Conservation (phyloP, 257 asterid genomes). For the Petunia axillaris region DNA sequence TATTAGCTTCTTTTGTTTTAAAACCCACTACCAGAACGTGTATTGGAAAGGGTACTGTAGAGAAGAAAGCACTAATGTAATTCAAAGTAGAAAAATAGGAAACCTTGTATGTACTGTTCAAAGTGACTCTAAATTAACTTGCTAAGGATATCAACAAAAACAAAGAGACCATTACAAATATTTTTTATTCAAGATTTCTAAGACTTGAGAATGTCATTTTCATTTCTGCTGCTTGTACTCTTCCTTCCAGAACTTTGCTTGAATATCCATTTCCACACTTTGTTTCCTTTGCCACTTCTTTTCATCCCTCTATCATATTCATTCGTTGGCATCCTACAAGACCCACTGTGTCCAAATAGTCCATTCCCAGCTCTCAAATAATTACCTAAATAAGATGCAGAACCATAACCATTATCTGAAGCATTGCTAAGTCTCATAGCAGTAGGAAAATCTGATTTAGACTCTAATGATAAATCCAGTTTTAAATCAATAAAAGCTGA, state of each 20-base stretch:
- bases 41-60: background rate
- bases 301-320: constrained; percentile 42
- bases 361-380: background rate
- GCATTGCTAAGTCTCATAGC: constrained; percentile 37
- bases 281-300: constrained; percentile 53
- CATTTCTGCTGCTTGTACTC: constrained; percentile 45
- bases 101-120: constrained; percentile 2
- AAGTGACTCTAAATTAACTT: background rate
- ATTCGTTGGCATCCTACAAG: constrained; percentile 54
- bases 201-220: constrained; percentile 29
- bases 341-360: constrained; percentile 31
- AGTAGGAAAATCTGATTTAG: constrained; percentile 36
- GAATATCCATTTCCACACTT: constrained; percentile 89
- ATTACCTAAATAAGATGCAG: constrained; percentile 23
- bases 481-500: constrained; percentile 83
- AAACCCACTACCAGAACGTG: background rate
- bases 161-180: background rate
- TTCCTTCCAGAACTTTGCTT: constrained; percentile 56
- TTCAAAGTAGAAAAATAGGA: background rate
- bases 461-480: constrained; percentile 60
- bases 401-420: constrained; percentile 42
- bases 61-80: background rate
- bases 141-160: background rate
- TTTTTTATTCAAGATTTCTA: background rate
- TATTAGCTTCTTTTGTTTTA: constrained; percentile 1